Conservation (phyloP, 2,329 filamentous ascomycete genomes). For the Bipolaris victoriae region DNA sequence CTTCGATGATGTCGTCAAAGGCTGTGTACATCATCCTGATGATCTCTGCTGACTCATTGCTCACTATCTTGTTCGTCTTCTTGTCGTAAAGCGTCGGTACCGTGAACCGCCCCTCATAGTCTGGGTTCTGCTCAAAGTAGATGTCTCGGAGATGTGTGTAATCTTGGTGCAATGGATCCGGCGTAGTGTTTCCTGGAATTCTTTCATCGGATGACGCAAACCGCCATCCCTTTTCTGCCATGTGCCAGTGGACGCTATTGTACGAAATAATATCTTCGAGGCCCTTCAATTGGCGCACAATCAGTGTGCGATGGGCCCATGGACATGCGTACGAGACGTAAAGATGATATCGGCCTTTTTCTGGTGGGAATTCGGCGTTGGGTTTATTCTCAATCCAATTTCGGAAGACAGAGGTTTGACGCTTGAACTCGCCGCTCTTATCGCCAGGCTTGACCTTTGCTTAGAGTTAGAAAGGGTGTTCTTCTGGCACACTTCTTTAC, state of each 20-base stretch:
- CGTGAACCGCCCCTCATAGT: conserved; percentile 81
- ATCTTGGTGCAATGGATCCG: conserved; percentile 69
- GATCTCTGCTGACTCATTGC: conserved; percentile 92
- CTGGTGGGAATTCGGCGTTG: conserved; percentile 77
- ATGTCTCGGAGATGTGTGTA: conserved; percentile 78
- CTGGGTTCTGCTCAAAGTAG: conserved; percentile 75
- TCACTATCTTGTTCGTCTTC: conserved; percentile 77
- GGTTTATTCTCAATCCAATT: conserved; percentile 75
- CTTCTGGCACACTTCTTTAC: not conserved
- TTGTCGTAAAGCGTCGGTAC: conserved; percentile 88
- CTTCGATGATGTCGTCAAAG: conserved; percentile 68
- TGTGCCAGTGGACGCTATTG: conserved; percentile 92
- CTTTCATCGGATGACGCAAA: conserved; percentile 72
- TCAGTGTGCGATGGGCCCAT: conserved; percentile 89
- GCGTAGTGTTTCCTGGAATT: conserved; percentile 61
- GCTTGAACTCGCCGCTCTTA: conserved; percentile 89
- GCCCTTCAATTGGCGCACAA: conserved; percentile 88
- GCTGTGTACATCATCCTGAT: conserved; percentile 85
- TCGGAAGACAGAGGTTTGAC: conserved; percentile 81
- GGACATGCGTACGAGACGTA: conserved; percentile 95
- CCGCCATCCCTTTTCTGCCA: conserved; percentile 79
- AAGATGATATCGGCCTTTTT: conserved; percentile 91
- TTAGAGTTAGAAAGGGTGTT: not conserved
- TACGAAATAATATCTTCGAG: conserved; percentile 81
- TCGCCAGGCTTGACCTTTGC: conserved; percentile 58